These are phyloP conservation scores for Sporisorium scitamineum DNA, from an alignment of 1,284 basidiomycete genomes.

Conservation along the genomic window DNA sequence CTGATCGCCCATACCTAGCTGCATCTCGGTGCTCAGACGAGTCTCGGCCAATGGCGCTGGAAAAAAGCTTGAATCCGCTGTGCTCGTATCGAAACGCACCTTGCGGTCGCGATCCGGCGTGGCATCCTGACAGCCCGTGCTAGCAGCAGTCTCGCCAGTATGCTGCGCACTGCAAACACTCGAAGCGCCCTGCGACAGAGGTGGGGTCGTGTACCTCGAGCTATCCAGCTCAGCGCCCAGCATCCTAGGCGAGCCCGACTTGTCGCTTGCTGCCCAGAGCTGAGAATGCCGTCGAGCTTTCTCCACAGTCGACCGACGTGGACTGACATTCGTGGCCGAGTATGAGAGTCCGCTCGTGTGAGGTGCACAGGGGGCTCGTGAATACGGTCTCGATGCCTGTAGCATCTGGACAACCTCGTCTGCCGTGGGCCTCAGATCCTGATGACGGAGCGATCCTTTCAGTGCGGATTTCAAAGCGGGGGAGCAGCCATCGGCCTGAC, in stretches of 20 bases:
- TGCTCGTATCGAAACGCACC: conserved; percentile 20
- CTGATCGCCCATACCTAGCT: neutral
- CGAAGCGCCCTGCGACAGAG: conserved; percentile 30
- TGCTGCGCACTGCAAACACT: conserved; percentile 30
- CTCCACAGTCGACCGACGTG: neutral
- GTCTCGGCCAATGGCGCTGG: conserved; percentile 3
- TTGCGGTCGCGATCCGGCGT: conserved; percentile 18
- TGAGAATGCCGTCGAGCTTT: neutral
- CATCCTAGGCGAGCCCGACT: conserved; percentile 13
- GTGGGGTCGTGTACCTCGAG: conserved; percentile 27
- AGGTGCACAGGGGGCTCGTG: neutral
- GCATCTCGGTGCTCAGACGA: neutral
- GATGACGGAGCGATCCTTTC: conserved; percentile 39
- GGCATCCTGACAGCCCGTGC: neutral
- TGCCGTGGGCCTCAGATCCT: conserved; percentile 50
- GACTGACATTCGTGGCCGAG: neutral
- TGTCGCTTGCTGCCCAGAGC: neutral
- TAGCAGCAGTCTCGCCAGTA: conserved; percentile 25
- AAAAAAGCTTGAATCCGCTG: conserved; percentile 19
- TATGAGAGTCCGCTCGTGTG: neutral
- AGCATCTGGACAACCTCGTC: conserved; percentile 31
- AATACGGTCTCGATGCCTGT: conserved; percentile 1
- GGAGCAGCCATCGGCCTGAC: conserved; percentile 30
- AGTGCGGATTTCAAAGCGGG: conserved; percentile 28
- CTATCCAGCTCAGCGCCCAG: conserved; percentile 20